A percentile compares a stretch with the other conserved stretches of the same genome.
These are phyloP conservation scores for Osmanthus fragrans DNA, from an alignment of 257 asterid species.

Conservation along the genomic window DNA sequence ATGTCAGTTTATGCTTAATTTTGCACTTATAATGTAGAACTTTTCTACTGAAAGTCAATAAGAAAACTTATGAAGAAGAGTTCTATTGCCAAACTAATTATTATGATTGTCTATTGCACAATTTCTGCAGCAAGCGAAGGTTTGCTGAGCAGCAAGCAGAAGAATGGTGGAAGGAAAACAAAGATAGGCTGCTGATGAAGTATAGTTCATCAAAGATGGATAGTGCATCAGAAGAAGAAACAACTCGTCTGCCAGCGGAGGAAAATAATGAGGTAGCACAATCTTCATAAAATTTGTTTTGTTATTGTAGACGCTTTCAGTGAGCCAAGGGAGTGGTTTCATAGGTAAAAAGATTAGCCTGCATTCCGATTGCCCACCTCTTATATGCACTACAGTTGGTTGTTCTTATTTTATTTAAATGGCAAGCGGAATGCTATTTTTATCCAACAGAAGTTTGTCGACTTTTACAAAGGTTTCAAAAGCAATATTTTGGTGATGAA, in stretches of 20 bases:
- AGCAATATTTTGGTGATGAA: background rate
- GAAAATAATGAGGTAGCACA: constrained; percentile 38
- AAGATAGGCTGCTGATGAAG: constrained; percentile 58
- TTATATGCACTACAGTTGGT: background rate
- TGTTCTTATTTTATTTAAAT: too few relatives aligned
- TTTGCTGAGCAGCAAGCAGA: constrained; percentile 74
- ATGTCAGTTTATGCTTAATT: too few relatives aligned
- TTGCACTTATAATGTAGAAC: background rate
- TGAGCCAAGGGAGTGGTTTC: too few relatives aligned
- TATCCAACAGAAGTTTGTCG: background rate
- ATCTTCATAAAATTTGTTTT: constrained; percentile 26
- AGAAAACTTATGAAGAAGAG: background rate
- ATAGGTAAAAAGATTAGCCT: background rate
- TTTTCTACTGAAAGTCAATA: background rate
- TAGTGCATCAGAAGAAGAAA: constrained; percentile 31
- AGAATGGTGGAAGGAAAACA: constrained; percentile 90
- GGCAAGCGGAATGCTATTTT: background rate
- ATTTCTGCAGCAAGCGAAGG: constrained; percentile 63
- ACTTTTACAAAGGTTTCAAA: background rate
- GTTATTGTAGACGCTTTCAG: too few relatives aligned
- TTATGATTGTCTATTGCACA: background rate
- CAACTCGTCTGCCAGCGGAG: constrained; percentile 40
- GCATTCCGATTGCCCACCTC: too few relatives aligned
- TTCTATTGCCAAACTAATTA: background rate
- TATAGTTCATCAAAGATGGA: constrained; percentile 42